phyloP scores from a whole-genome alignment of 164 flowering plant genomes.

The Taxillus chinensis region DNA sequence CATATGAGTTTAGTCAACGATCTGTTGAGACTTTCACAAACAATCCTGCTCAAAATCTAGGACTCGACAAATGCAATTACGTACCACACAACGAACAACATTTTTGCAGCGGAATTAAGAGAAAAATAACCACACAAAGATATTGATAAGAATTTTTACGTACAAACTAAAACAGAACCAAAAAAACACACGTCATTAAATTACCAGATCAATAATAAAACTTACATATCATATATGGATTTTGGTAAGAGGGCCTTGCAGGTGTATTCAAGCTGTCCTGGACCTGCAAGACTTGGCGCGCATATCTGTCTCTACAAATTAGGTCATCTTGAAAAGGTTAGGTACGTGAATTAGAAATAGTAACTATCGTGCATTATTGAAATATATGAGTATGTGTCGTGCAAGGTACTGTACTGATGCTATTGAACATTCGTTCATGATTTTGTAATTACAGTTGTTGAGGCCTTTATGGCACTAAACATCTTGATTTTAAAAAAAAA shows the following conservation, averaged over 20 bases:
- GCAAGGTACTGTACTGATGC: constrained; percentile 7
- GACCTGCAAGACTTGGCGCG: constrained; percentile 82
- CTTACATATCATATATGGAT: constrained; percentile 5
- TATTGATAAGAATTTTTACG: too few relatives aligned
- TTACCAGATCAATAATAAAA: too few relatives aligned
- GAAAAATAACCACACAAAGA: too few relatives aligned
- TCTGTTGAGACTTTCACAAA: too few relatives aligned
- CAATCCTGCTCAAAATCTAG: too few relatives aligned
- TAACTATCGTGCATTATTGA: neutral
- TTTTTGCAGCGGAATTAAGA: too few relatives aligned
- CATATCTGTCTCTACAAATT: constrained; percentile 82
- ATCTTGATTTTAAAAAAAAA: constrained; percentile 71
- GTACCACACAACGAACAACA: too few relatives aligned
- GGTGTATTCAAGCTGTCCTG: constrained; percentile 78
- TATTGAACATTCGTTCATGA: constrained; percentile 3
- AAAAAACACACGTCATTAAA: too few relatives aligned
- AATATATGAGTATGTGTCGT: neutral
- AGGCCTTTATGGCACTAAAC: constrained; percentile 90
- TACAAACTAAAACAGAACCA: too few relatives aligned
- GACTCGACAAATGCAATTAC: too few relatives aligned
- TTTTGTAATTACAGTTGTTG: constrained; percentile 57
- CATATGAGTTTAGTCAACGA: too few relatives aligned
- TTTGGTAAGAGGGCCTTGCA: constrained; percentile 75
- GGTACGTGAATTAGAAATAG: constrained; percentile 34
- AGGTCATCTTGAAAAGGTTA: constrained; percentile 79